These are phyloP conservation scores for Senecio squalidus DNA, from an alignment of 140 eudicot species.

Conservation along the genomic window DNA sequence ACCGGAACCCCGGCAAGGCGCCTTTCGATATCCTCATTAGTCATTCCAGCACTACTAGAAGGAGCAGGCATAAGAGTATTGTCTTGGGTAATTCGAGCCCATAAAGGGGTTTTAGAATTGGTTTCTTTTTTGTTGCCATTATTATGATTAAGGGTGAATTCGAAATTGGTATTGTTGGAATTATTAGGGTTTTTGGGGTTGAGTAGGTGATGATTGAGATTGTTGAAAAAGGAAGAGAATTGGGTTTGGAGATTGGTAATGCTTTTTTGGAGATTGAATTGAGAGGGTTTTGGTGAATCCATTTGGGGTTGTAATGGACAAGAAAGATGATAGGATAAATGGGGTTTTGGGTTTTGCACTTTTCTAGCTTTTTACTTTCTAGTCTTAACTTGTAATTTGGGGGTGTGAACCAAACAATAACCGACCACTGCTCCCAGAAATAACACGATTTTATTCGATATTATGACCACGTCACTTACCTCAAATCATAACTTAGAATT, in stretches of 20 bases:
- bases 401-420: too few relatives aligned
- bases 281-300: slow-evolving; percentile 1
- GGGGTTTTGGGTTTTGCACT: neutral
- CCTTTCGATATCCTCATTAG: slow-evolving; percentile 47
- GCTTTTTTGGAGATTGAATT: slow-evolving; percentile 42
- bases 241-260: slow-evolving; percentile 31
- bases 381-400: too few relatives aligned
- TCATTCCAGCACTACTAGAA: slow-evolving; percentile 18
- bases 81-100: slow-evolving; percentile 35
- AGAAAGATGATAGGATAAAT: slow-evolving; percentile 21
- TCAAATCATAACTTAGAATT: too few relatives aligned
- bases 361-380: too few relatives aligned
- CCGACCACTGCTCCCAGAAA: too few relatives aligned
- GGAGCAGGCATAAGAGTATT: neutral
- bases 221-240: slow-evolving; percentile 26
- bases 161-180: slow-evolving; percentile 13
- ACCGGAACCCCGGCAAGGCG: slow-evolving; percentile 78
- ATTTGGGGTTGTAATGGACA: slow-evolving; percentile 1
- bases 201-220: slow-evolving; percentile 16
- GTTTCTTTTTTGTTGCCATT: neutral
- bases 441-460: too few relatives aligned
- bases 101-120: slow-evolving; percentile 21
- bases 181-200: slow-evolving; percentile 16
- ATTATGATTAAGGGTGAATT: slow-evolving; percentile 12
- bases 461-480: too few relatives aligned